phyloP scores from a whole-genome alignment of 371 early-diverging fungal genomes.

The Circinella minor region DNA sequence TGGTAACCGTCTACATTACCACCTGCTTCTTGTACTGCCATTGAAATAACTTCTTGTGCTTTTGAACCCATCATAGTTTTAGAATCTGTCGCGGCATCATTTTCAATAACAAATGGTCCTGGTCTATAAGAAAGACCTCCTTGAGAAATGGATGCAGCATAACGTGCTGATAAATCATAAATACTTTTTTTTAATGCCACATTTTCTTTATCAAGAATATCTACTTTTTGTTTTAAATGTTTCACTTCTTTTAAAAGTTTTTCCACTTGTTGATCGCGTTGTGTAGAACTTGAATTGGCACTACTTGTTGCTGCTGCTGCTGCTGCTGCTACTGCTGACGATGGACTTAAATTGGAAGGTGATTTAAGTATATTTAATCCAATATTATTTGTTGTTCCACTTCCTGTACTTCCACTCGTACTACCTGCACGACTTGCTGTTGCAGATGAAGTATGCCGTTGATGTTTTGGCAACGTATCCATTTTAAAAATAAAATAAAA shows the following conservation, averaged over 20 bases:
- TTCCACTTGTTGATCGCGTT: constrained; percentile 58
- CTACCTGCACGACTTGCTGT: constrained; percentile 5
- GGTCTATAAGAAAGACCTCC: constrained; percentile 38
- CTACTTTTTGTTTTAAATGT: constrained; percentile 78
- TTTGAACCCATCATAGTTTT: constrained; percentile 21
- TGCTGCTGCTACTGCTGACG: too few relatives aligned
- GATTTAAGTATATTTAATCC: constrained; percentile 1
- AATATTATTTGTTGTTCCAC: not conserved
- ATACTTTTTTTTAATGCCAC: constrained; percentile 82
- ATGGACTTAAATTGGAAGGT: constrained; percentile 4
- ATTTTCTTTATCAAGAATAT: constrained; percentile 84
- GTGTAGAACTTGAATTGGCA: not conserved
- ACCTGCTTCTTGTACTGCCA: constrained; percentile 52
- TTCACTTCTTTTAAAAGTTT: constrained; percentile 74
- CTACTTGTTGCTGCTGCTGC: not conserved
- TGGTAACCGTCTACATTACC: constrained; percentile 45
- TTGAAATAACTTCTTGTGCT: constrained; percentile 52
- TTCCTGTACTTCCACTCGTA: constrained; percentile 1
- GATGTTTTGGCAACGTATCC: constrained; percentile 3
- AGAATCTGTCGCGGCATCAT: constrained; percentile 25
- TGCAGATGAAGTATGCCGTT: constrained; percentile 7
- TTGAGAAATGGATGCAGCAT: constrained; percentile 64
- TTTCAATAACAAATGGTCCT: constrained; percentile 52
- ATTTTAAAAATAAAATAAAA: not conserved
- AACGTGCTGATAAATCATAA: constrained; percentile 80